Evolutionary conservation across 352 stramenopile species (phyloP).

Genomic region (Detonula confervacea): DNA sequence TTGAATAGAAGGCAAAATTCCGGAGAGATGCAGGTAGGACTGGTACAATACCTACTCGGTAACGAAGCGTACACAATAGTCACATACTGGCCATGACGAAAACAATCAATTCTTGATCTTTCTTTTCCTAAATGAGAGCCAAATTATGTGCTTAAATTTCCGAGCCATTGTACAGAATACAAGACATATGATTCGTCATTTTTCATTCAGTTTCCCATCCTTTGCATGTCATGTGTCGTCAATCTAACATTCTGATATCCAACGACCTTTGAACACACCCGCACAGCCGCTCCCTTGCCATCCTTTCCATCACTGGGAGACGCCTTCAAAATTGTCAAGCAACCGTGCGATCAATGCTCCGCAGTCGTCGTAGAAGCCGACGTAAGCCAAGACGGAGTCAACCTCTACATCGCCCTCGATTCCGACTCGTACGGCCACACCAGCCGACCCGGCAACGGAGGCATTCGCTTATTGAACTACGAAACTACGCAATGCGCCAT

Average conservation of each 20-base stretch:
- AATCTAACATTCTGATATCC: too few species aligned
- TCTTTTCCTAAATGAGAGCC: not conserved
- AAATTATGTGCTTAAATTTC: not conserved
- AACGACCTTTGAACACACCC: not conserved
- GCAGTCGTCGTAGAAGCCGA: slow-evolving; percentile 48
- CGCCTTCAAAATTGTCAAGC: slow-evolving; percentile 29
- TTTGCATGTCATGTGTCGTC: too few species aligned
- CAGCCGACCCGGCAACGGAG: slow-evolving; percentile 47
- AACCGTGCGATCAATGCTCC: slow-evolving; percentile 16
- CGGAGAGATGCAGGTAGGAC: too few species aligned
- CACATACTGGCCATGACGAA: not conserved
- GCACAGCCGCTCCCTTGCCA: slow-evolving; percentile 3
- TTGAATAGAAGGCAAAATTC: too few species aligned
- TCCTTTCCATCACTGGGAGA: slow-evolving; percentile 16
- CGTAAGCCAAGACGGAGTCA: slow-evolving; percentile 53
- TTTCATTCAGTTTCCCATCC: too few species aligned
- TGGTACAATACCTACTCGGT: too few species aligned
- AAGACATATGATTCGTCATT: too few species aligned
- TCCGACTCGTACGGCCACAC: slow-evolving; percentile 33
- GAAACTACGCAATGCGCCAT: slow-evolving; percentile 38
- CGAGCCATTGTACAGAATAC: too few species aligned
- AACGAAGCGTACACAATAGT: not conserved
- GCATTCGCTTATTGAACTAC: slow-evolving; percentile 54
- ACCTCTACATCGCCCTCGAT: slow-evolving; percentile 54
- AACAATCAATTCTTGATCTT: not conserved